A percentile compares a stretch with the other conserved stretches of the same genome.
These are phyloP conservation scores for Podaxis carcinomalis DNA, from an alignment of 768 basidiomycete genomes.

Conservation along the genomic window DNA sequence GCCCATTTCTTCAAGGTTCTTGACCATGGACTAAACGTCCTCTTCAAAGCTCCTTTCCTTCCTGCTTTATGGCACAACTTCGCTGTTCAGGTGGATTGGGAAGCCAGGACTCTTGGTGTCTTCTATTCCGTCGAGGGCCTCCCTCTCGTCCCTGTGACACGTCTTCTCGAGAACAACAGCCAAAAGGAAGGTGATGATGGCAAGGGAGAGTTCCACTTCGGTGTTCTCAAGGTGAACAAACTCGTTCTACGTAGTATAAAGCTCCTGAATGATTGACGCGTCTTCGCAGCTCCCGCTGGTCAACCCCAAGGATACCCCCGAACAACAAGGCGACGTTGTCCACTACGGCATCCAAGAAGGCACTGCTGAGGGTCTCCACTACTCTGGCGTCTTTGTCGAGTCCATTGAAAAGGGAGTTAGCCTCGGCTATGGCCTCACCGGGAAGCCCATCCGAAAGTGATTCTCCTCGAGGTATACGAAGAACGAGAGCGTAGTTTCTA, in stretches of 20 bases:
- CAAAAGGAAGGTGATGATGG: constrained; percentile 36
- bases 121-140: constrained; percentile 43
- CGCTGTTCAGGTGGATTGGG: constrained; percentile 55
- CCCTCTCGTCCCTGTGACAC: constrained; percentile 38
- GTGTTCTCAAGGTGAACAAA: constrained; percentile 47
- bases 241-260: not conserved
- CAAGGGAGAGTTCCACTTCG: constrained; percentile 60
- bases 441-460: not conserved
- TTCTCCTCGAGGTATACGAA: not conserved
- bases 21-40: constrained; percentile 47
- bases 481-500: not conserved
- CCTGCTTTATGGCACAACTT: constrained; percentile 54
- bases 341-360: constrained; percentile 59
- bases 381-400: constrained; percentile 59
- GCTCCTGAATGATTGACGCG: not conserved
- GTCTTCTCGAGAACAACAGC: constrained; percentile 35
- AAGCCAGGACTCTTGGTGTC: constrained; percentile 40
- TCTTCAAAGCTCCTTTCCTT: constrained; percentile 46
- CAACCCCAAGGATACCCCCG: constrained; percentile 37
- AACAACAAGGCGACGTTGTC: constrained; percentile 50
- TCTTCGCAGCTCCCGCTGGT: constrained; percentile 46
- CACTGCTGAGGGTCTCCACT: constrained; percentile 47
- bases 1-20: constrained; percentile 50
- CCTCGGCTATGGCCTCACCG: constrained; percentile 17
- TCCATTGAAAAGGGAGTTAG: constrained; percentile 33